Evolutionary conservation across 805 yeast species (phyloP).

Genomic region (Deakozyma indianensis): DNA sequence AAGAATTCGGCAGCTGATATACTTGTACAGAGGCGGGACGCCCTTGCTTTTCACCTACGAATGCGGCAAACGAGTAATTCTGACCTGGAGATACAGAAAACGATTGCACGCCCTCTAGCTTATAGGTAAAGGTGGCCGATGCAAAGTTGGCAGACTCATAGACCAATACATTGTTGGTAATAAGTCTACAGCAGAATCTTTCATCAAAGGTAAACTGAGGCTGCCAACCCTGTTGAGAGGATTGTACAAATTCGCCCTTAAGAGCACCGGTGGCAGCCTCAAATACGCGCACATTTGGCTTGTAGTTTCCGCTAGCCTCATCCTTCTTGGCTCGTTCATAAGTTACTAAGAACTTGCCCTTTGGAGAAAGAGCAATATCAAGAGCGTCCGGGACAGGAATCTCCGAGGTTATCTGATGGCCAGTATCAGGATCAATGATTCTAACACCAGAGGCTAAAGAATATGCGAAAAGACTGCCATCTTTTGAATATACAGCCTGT

Average conservation of each 20-base stretch:
- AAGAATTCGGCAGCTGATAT: conserved; percentile 62
- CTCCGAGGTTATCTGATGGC: conserved; percentile 27
- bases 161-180: conserved; percentile 44
- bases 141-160: conserved; percentile 33
- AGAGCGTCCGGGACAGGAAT: conserved; percentile 53
- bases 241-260: conserved; percentile 49
- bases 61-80: conserved; percentile 80
- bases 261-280: conserved; percentile 34
- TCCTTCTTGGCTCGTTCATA: conserved; percentile 80
- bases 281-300: conserved; percentile 70
- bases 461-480: conserved; percentile 58
- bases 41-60: conserved; percentile 74
- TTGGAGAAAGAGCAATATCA: conserved; percentile 81
- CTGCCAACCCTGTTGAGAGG: conserved; percentile 45
- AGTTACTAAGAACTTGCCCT: conserved; percentile 65
- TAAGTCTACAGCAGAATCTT: conserved; percentile 46
- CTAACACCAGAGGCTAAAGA: conserved; percentile 49
- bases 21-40: conserved; percentile 82
- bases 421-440: conserved; percentile 41
- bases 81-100: conserved; percentile 75
- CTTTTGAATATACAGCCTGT: conserved; percentile 48
- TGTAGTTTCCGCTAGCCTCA: conserved; percentile 59
- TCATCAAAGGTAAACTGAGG: conserved; percentile 85
- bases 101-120: conserved; percentile 37
- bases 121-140: conserved; percentile 36